Conservation (phyloP, 2,329 filamentous ascomycete species). For the Fonsecaea nubica region DNA sequence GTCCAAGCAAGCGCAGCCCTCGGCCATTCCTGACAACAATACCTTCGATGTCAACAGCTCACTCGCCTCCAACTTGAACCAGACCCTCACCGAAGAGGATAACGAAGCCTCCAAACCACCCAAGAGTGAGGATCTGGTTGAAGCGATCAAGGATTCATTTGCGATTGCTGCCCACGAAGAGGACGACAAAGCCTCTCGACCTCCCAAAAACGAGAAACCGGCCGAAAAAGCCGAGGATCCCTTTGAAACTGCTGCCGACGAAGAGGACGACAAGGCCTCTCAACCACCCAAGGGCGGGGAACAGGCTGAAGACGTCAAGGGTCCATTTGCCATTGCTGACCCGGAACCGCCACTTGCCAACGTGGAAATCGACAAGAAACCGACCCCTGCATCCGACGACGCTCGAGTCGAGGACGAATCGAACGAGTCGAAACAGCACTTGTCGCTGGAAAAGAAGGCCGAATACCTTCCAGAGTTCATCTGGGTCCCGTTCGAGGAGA, state of each 20-base stretch:
- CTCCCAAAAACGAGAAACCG: not conserved
- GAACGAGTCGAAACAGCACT: conserved; percentile 22
- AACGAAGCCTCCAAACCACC: not conserved
- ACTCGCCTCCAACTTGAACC: not conserved
- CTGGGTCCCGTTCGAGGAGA: conserved; percentile 31
- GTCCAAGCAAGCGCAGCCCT: not conserved
- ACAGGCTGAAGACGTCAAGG: no score
- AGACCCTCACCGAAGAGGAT: not conserved
- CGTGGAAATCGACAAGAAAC: conserved; percentile 7
- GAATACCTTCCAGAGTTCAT: conserved; percentile 32
- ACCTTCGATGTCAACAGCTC: not conserved
- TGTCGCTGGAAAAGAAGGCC: conserved; percentile 28
- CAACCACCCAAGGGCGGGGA: no score
- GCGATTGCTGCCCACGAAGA: no score
- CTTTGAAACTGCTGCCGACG: no score
- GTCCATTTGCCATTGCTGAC: not conserved
- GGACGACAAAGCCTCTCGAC: not conserved
- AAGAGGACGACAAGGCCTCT: no score
- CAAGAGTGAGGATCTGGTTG: not conserved
- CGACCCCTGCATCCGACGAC: conserved; percentile 1
- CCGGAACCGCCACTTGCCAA: not conserved
- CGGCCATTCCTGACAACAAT: not conserved
- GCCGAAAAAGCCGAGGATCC: not conserved
- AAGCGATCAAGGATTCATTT: not conserved
- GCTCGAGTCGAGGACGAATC: conserved; percentile 16